Evolutionary conservation across 306 rosid species (phyloP), one percentile per base, ranked within the genome.

Genomic region (Citrullus amarus): DNA sequence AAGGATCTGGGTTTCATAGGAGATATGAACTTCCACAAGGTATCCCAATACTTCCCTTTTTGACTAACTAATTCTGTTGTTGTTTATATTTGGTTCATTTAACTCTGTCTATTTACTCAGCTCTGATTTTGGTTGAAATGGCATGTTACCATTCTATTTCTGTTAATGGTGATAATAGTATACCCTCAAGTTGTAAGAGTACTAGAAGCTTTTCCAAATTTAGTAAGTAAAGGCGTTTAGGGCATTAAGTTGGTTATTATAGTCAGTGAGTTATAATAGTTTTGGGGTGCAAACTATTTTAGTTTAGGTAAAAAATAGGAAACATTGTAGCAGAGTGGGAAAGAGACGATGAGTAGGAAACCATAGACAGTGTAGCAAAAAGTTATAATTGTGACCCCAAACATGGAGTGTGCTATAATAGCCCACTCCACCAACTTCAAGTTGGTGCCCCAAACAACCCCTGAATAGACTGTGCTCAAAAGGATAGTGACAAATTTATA

Each of bases 21-120:
- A 83, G 89, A 84, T 79, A 73, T 86, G 80, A 89, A 83, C 79
- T 90, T 86, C 86, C 83, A 82, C 76, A 83, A 89, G 91, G 97
- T 88, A 13, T 55, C 2, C 22, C 59, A 0, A 1, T 13, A 51
- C 56, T 51, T 51, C 59, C 59, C 4, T 55, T 55, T 46, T 13
- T 86, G 12, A 50, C 25, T 71, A 36, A 9, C 34, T 2, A 32
- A 32, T 46, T 70, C 1, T 70, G 39, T 46, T 70, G 58, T 1
- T 44, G n/a, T 15, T 14, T 22, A 28, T 72, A 18, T 53, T 53
- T 53, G 57, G 57, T 53, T 53, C 20, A 5, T 66, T 66, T 18
- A 38, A 60, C 28, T 60, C 3, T 60, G 38, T 14, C 1, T 14
- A 32, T 63, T 22, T 59, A 10, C 3, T 25, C 46, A 17, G 28